Percentiles rank a stretch among this genome's conserved stretches.
Conservation (phyloP, 2,329 filamentous ascomycete species). For the Alternaria brassicae region DNA sequence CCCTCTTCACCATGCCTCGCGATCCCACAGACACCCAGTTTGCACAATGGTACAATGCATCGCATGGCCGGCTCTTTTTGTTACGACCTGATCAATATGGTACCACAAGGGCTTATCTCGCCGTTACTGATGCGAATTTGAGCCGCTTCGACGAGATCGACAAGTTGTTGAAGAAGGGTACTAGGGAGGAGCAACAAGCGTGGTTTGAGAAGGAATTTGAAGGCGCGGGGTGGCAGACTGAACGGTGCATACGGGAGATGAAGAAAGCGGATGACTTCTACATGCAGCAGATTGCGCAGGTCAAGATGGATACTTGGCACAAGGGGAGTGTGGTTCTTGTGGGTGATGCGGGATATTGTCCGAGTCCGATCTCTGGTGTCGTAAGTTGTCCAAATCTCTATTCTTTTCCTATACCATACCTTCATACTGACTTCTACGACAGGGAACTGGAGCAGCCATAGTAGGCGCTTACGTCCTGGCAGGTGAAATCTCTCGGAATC, state of each 20-base stretch:
- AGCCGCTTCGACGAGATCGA: slow-evolving; percentile 31
- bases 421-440: slow-evolving; percentile 5
- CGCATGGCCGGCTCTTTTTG: slow-evolving; percentile 31
- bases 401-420: no score
- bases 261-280: slow-evolving; percentile 54
- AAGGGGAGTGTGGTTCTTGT: slow-evolving; percentile 46
- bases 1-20: slow-evolving; percentile 41
- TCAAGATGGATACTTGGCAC: slow-evolving; percentile 48
- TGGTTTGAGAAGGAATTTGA: slow-evolving; percentile 39
- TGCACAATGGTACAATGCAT: slow-evolving; percentile 38
- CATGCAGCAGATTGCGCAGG: slow-evolving; percentile 52
- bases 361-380: slow-evolving; percentile 42
- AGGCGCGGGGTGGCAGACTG: slow-evolving; percentile 50
- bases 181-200: slow-evolving; percentile 30
- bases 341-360: slow-evolving; percentile 52
- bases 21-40: slow-evolving; percentile 27
- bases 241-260: slow-evolving; percentile 51
- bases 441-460: slow-evolving; percentile 45
- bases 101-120: slow-evolving; percentile 27
- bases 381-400: slow-evolving; percentile 17
- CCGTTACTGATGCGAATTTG: slow-evolving; percentile 25
- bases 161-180: slow-evolving; percentile 16
- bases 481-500: slow-evolving; percentile 41
- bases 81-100: slow-evolving; percentile 34
- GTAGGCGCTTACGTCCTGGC: slow-evolving; percentile 52